These are phyloP conservation scores for Vitis labrusca DNA, from an alignment of 164 flowering plant species.

Conservation along the genomic window DNA sequence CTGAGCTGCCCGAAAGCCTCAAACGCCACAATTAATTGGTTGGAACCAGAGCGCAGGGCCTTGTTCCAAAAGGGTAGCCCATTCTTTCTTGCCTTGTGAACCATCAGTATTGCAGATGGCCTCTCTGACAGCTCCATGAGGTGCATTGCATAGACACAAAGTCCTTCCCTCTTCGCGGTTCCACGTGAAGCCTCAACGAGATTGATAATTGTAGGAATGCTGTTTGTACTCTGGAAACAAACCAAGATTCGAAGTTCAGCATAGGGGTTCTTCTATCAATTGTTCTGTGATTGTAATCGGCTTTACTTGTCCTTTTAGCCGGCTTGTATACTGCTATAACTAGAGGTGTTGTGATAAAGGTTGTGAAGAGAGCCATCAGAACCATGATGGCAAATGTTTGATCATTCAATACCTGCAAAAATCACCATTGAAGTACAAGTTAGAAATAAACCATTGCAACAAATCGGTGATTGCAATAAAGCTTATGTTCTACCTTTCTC, in stretches of 20 bases:
- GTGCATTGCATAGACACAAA: slow-evolving; percentile 65
- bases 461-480: neutral
- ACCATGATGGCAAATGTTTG: slow-evolving; percentile 76
- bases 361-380: slow-evolving; percentile 77
- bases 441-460: neutral
- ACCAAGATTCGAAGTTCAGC: slow-evolving; percentile 45
- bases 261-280: slow-evolving; percentile 17
- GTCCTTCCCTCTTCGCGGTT: slow-evolving; percentile 31
- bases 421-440: neutral
- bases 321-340: slow-evolving; percentile 59
- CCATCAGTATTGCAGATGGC: slow-evolving; percentile 52
- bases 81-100: slow-evolving; percentile 43
- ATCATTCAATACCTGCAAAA: slow-evolving; percentile 67
- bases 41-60: slow-evolving; percentile 10
- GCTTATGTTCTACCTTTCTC: slow-evolving; percentile 25
- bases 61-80: slow-evolving; percentile 58
- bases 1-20: slow-evolving; percentile 42
- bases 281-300: slow-evolving; percentile 21
- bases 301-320: slow-evolving; percentile 10
- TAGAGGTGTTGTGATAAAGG: slow-evolving; percentile 74
- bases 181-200: slow-evolving; percentile 67
- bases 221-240: slow-evolving; percentile 53
- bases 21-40: slow-evolving; percentile 43
- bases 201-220: slow-evolving; percentile 55
- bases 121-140: slow-evolving; percentile 71